Percentiles rank a stretch among this genome's conserved stretches.
These are phyloP conservation scores for Aspergillus tubingensis DNA, from an alignment of 2,329 filamentous ascomycete species.

Conservation along the genomic window DNA sequence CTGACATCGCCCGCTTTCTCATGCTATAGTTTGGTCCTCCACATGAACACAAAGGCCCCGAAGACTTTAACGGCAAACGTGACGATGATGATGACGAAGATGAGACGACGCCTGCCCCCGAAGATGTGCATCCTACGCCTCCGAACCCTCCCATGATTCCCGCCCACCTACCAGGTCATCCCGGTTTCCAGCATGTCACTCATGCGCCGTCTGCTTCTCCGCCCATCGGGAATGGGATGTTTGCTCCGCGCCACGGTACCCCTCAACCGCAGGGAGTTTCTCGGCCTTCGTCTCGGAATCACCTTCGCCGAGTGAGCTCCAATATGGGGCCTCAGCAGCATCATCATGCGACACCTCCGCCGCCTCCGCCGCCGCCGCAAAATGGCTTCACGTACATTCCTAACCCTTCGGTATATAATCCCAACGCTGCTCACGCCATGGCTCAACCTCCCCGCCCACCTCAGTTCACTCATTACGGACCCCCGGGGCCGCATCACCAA, in stretches of 20 bases:
- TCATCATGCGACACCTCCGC: conserved; percentile 61
- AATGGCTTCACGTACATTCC: conserved; percentile 83
- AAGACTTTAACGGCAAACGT: conserved; percentile 81
- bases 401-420: conserved; percentile 82
- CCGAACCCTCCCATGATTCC: conserved; percentile 62
- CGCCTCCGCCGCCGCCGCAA: conserved; percentile 57
- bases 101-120: conserved; percentile 70
- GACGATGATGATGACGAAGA: conserved; percentile 79
- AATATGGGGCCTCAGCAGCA: conserved; percentile 68
- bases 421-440: conserved; percentile 53
- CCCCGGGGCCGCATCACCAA: conserved; percentile 39
- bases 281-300: conserved; percentile 76
- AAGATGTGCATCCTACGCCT: conserved; percentile 58
- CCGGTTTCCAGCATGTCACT: conserved; percentile 76
- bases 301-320: conserved; percentile 72
- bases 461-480: conserved; percentile 44
- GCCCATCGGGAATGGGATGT: conserved; percentile 77
- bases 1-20: conserved; percentile 18
- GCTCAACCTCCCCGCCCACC: conserved; percentile 49
- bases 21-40: conserved; percentile 77
- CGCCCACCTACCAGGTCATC: conserved; percentile 67
- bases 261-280: conserved; percentile 77
- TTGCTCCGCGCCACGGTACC: conserved; percentile 73
- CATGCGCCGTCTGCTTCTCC: conserved; percentile 87
- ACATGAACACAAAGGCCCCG: conserved; percentile 94